phyloP scores from a whole-genome alignment of 2,329 filamentous ascomycete genomes.

The Xylaria sp. region DNA sequence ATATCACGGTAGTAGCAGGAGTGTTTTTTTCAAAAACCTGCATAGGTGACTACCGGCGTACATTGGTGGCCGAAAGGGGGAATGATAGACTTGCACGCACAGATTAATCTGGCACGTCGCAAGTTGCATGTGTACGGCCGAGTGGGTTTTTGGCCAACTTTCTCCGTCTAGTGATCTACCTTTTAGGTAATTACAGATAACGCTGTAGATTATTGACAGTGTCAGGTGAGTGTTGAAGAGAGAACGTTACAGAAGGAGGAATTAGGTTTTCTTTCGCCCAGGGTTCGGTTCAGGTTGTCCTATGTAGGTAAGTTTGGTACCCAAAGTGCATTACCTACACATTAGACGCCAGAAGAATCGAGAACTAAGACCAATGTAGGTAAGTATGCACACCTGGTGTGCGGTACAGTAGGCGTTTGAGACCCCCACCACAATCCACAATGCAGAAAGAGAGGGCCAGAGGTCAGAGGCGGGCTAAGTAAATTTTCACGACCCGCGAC shows the following conservation, averaged over 20 bases:
- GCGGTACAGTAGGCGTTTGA: too few relatives aligned
- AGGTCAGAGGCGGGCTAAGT: background rate
- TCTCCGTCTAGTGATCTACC: background rate
- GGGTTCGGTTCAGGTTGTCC: background rate
- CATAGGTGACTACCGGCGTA: background rate
- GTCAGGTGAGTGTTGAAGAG: too few relatives aligned
- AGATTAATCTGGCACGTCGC: too few relatives aligned
- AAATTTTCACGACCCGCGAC: constrained; percentile 21
- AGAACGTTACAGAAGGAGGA: too few relatives aligned
- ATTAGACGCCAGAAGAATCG: too few relatives aligned
- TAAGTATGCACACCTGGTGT: too few relatives aligned
- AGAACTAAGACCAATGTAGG: background rate
- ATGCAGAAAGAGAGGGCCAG: background rate
- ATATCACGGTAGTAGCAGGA: background rate
- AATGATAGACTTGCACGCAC: background rate
- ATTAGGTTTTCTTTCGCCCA: too few relatives aligned
- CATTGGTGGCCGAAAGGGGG: background rate
- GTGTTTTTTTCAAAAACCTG: background rate
- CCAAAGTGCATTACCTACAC: background rate
- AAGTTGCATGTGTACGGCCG: too few relatives aligned
- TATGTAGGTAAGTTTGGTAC: background rate
- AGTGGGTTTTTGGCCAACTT: background rate
- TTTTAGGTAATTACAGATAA: too few relatives aligned
- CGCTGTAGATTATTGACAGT: too few relatives aligned
- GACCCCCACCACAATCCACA: background rate